phyloP scores from a whole-genome alignment of 768 basidiomycete species.

The Termitomyces sp. region DNA sequence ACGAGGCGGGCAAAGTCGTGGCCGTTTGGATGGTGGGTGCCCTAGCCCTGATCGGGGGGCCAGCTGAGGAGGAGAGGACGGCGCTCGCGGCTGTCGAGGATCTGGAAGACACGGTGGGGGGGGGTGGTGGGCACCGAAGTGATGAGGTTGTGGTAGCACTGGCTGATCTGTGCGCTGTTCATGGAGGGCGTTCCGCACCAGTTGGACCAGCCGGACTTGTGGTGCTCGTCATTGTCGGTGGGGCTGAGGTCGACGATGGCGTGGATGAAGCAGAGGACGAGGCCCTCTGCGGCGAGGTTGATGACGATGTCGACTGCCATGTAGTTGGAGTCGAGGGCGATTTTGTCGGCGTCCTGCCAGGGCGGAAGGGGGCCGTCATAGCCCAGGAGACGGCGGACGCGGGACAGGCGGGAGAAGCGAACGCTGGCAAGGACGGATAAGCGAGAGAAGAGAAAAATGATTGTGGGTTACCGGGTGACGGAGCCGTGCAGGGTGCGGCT shows the following conservation, averaged over 20 bases:
- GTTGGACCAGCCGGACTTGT: constrained; percentile 78
- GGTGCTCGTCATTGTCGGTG: constrained; percentile 65
- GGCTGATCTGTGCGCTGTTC: constrained; percentile 48
- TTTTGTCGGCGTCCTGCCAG: constrained; percentile 66
- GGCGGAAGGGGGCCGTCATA: constrained; percentile 46
- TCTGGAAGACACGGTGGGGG: constrained; percentile 72
- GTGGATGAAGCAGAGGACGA: constrained; percentile 87
- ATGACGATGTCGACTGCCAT: constrained; percentile 88
- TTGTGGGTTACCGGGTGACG: constrained; percentile 56
- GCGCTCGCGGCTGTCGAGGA: constrained; percentile 56
- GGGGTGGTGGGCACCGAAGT: constrained; percentile 46
- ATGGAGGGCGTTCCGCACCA: constrained; percentile 82
- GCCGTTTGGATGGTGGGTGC: constrained; percentile 27
- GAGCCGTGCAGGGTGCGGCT: constrained; percentile 77
- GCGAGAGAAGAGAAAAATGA: constrained; percentile 10
- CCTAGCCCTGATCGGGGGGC: constrained; percentile 60
- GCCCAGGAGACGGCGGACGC: constrained; percentile 69
- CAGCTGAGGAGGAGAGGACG: constrained; percentile 64
- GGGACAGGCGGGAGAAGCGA: constrained; percentile 71
- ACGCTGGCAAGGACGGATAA: constrained; percentile 39
- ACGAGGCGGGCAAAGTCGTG: constrained; percentile 57
- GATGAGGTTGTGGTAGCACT: constrained; percentile 55
- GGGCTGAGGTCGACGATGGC: constrained; percentile 70
- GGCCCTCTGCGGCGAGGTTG: constrained; percentile 82
- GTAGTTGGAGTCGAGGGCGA: constrained; percentile 66